These are phyloP conservation scores for Kazachstania psychrophila DNA, from an alignment of 805 yeast genomes.

Conservation along the genomic window DNA sequence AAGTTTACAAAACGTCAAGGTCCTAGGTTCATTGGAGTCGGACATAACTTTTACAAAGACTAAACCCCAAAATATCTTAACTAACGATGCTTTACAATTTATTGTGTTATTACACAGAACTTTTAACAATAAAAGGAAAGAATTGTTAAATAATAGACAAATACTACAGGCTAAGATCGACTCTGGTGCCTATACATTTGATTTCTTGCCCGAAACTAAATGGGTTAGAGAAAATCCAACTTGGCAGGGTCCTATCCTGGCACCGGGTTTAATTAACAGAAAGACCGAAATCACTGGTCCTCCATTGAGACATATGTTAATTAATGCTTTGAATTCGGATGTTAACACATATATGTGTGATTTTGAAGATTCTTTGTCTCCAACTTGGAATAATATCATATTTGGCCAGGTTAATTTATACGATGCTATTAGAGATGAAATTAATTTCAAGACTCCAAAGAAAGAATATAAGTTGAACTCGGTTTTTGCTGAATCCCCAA, in stretches of 20 bases:
- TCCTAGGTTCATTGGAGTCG: no score
- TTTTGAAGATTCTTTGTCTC: slow-evolving; percentile 77
- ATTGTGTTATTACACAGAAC: slow-evolving; percentile 66
- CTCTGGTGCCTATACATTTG: slow-evolving; percentile 44
- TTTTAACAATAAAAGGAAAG: slow-evolving; percentile 53
- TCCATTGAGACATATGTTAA: slow-evolving; percentile 74
- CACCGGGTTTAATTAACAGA: slow-evolving; percentile 65
- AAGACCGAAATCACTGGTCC: slow-evolving; percentile 82
- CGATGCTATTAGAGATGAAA: slow-evolving; percentile 65
- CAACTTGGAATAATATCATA: slow-evolving; percentile 72
- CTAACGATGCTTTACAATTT: slow-evolving; percentile 47
- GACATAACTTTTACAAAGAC: no score
- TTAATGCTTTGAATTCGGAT: slow-evolving; percentile 68
- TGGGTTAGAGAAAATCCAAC: slow-evolving; percentile 60
- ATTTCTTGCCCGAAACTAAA: slow-evolving; percentile 59
- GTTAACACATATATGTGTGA: slow-evolving; percentile 83
- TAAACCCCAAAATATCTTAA: slow-evolving; percentile 31
- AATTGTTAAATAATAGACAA: slow-evolving; percentile 53
- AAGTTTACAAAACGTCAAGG: no score
- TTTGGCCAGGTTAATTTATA: slow-evolving; percentile 74
- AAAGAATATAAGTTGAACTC: slow-evolving; percentile 42
- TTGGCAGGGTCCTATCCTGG: slow-evolving; percentile 69
- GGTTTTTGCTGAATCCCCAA: slow-evolving; percentile 40
- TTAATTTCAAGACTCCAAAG: slow-evolving; percentile 39
- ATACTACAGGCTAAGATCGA: slow-evolving; percentile 53